These are phyloP conservation scores for Mycena metata DNA, from an alignment of 768 basidiomycete species.

Conservation along the genomic window DNA sequence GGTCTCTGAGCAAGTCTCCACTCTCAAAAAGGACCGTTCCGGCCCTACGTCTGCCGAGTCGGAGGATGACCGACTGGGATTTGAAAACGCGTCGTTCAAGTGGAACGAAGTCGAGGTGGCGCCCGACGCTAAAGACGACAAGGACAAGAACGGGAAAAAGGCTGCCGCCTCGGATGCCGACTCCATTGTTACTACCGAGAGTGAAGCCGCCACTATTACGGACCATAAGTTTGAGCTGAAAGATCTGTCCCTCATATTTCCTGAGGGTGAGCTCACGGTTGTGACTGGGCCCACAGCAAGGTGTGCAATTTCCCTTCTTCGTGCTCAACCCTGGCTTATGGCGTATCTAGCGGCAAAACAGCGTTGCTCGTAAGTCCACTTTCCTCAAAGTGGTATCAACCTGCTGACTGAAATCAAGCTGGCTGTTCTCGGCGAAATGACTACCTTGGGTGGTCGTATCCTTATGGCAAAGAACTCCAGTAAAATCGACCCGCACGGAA, in stretches of 20 bases:
- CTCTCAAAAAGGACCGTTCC: constrained; percentile 64
- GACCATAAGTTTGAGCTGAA: constrained; percentile 75
- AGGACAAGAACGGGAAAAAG: constrained; percentile 37
- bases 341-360: constrained; percentile 74
- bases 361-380: constrained; percentile 71
- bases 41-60: constrained; percentile 38
- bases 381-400: background rate
- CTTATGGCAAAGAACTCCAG: constrained; percentile 75
- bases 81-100: constrained; percentile 70
- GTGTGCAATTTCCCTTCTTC: constrained; percentile 10
- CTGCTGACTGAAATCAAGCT: constrained; percentile 57
- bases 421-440: constrained; percentile 82
- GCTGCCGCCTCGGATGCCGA: constrained; percentile 23
- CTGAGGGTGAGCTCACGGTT: constrained; percentile 76
- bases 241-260: constrained; percentile 79
- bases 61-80: constrained; percentile 63
- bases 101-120: constrained; percentile 67
- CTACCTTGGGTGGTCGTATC: constrained; percentile 65
- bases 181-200: constrained; percentile 24
- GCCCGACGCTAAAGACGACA: constrained; percentile 16
- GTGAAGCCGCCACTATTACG: constrained; percentile 41
- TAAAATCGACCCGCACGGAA: constrained; percentile 70
- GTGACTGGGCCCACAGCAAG: constrained; percentile 83
- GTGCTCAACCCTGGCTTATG: background rate
- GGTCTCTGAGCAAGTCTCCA: constrained; percentile 74